Base-by-base conservation (phyloP, 2,329 filamentous ascomycete species). In the Colletotrichum sp. region DNA sequence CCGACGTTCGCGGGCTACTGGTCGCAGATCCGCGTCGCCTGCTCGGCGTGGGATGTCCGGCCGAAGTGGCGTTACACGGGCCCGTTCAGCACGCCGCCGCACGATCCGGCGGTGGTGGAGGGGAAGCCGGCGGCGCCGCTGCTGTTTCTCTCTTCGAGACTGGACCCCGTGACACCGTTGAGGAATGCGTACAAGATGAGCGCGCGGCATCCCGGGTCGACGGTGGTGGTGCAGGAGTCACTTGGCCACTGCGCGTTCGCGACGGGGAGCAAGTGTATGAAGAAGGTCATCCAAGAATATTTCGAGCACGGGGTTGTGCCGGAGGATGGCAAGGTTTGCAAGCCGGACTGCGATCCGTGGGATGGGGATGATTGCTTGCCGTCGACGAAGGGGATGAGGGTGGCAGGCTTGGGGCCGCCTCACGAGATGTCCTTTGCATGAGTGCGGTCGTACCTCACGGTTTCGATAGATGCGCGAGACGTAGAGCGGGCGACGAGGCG, bases 121-220 rank as follows among this genome's bases (percentile, higher is more conserved):
- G 85, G 81, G 9, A 82, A 78, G 52, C 88, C 88, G 0, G 80
- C 81, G 1, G 85, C 85, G 6, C 88, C 88, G 6, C 76, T 89
- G 30, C 79, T 90, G 32, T 88, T 88, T 79, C 76, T 89, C 5
- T 83, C 84, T 13, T 87, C 85, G 69, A 77, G 82, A 8, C 82
- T 85, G 8, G 88, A 89, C 71, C 88, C 88, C 15, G 85, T 88
- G 13, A 89, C 88, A 30, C 88, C 88, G 7, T 77, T 86, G 49
- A 67, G 83, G 74, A 84, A 87, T 80, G 81, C 86, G 49, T 80
- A 76, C 8, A 72, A 68, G 36, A 83, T 82, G 79, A 77, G 81
- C 8, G 67, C 60, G 39, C 24, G 64, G 8, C 82, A 84, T 62
- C 81, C 81, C 2, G 81, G 81, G 18, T 78, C 83, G 2, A 75